A percentile compares a stretch with the other conserved stretches of the same genome.
Evolutionary conservation across 1,139 yeast species (phyloP).

Genomic region (Casaregolazyma suthepensis): DNA sequence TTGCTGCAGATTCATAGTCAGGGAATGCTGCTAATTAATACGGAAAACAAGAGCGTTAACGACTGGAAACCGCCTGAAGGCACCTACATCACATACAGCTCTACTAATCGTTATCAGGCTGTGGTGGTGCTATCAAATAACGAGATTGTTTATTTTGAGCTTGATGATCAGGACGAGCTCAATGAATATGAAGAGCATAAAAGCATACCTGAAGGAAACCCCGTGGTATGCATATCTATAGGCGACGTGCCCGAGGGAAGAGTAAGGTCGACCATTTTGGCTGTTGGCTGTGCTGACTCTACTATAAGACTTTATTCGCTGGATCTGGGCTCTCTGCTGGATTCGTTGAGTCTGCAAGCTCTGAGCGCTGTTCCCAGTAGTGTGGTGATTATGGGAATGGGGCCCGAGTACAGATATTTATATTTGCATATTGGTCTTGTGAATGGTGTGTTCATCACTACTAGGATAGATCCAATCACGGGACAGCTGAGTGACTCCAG

Average conservation of each 20-base stretch:
- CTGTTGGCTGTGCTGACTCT: constrained; percentile 67
- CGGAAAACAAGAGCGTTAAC: constrained; percentile 32
- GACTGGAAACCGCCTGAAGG: constrained; percentile 90
- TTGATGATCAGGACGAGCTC: constrained; percentile 58
- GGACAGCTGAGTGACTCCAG: constrained; percentile 66
- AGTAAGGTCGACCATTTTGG: constrained; percentile 50
- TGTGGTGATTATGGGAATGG: constrained; percentile 41
- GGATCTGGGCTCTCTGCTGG: constrained; percentile 56
- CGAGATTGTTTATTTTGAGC: constrained; percentile 78
- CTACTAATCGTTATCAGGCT: constrained; percentile 63
- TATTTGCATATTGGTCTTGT: constrained; percentile 71
- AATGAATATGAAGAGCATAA: constrained; percentile 59
- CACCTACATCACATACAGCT: constrained; percentile 51
- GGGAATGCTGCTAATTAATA: constrained; percentile 60
- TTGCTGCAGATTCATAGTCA: constrained; percentile 66
- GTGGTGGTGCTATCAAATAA: constrained; percentile 65
- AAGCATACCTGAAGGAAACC: constrained; percentile 32
- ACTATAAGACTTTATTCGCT: constrained; percentile 67
- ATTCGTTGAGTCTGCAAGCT: constrained; percentile 59
- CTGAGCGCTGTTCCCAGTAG: constrained; percentile 54
- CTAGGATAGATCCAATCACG: constrained; percentile 49
- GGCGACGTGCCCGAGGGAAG: constrained; percentile 47
- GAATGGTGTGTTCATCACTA: constrained; percentile 72
- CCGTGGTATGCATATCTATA: constrained; percentile 46
- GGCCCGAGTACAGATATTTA: constrained; percentile 17